These are phyloP conservation scores for Annulohypoxylon nitens DNA, from an alignment of 495 filamentous ascomycete species.

Conservation along the genomic window DNA sequence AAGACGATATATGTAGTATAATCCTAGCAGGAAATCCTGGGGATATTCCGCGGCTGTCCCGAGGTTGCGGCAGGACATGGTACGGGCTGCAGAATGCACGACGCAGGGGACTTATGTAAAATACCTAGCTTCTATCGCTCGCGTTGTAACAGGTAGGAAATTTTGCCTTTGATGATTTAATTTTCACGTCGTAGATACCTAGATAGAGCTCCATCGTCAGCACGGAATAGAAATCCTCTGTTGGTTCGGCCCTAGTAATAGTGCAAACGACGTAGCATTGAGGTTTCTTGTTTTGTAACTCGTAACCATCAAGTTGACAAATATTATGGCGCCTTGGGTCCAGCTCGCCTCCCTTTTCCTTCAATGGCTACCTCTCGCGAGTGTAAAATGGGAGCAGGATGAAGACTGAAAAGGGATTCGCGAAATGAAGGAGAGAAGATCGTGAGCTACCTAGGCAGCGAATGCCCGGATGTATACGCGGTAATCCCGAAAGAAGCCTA, in stretches of 20 bases:
- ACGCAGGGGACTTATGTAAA: constrained; percentile 7
- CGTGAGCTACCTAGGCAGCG: no score
- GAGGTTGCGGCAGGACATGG: background rate
- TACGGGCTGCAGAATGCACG: background rate
- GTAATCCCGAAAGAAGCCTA: background rate
- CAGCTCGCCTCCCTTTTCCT: background rate
- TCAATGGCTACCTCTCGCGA: background rate
- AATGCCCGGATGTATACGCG: background rate
- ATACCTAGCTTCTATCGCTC: background rate
- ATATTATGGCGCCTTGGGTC: background rate
- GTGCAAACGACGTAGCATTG: background rate
- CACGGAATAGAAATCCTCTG: constrained; percentile 1
- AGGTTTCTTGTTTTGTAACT: background rate
- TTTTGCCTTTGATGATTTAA: background rate
- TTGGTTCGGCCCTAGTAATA: constrained; percentile 13
- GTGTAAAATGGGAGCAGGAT: no score
- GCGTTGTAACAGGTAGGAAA: background rate
- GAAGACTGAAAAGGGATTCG: background rate
- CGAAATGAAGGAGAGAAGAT: background rate
- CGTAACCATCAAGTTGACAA: background rate
- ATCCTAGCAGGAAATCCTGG: background rate
- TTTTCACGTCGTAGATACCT: background rate
- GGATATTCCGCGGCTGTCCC: background rate
- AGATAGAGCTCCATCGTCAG: background rate
- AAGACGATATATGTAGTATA: constrained; percentile 1